Percentiles rank a stretch among this genome's conserved stretches.
Evolutionary conservation across 2,329 filamentous ascomycete species (phyloP).

Genomic region (Ophiostoma sp.): DNA sequence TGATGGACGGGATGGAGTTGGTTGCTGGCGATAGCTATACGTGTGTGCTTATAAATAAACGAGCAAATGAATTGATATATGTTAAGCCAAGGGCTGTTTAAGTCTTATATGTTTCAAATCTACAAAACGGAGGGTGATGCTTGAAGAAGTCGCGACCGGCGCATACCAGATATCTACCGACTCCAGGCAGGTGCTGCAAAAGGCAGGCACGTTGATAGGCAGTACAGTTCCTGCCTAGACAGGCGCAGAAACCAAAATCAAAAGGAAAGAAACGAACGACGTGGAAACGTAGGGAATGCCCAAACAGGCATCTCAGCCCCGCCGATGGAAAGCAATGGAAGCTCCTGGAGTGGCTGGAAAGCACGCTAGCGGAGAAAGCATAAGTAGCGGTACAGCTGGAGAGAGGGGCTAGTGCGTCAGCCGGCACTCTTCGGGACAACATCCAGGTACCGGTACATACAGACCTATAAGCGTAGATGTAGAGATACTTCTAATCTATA

Average conservation of each 20-base stretch:
- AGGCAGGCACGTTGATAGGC: not conserved
- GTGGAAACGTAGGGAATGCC: conserved; percentile 17
- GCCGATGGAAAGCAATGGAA: conserved; percentile 29
- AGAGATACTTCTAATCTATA: not conserved
- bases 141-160: conserved; percentile 7
- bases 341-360: conserved; percentile 25
- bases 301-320: conserved; percentile 26
- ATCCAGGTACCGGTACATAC: not conserved
- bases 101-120: too few species aligned
- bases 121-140: not conserved
- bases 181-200: not conserved
- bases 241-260: too few species aligned
- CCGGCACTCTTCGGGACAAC: not conserved
- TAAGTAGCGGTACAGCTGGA: conserved; percentile 14
- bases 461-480: conserved; percentile 7
- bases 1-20: too few species aligned
- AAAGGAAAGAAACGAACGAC: not conserved
- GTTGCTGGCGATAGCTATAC: too few species aligned
- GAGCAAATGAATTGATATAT: too few species aligned
- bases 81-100: too few species aligned
- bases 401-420: not conserved
- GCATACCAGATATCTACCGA: not conserved
- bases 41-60: too few species aligned
- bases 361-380: conserved; percentile 11
- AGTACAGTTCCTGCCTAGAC: not conserved